Evolutionary conservation across 331 rosid genomes (phyloP).

Genomic region (Phaseolus coccineus): DNA sequence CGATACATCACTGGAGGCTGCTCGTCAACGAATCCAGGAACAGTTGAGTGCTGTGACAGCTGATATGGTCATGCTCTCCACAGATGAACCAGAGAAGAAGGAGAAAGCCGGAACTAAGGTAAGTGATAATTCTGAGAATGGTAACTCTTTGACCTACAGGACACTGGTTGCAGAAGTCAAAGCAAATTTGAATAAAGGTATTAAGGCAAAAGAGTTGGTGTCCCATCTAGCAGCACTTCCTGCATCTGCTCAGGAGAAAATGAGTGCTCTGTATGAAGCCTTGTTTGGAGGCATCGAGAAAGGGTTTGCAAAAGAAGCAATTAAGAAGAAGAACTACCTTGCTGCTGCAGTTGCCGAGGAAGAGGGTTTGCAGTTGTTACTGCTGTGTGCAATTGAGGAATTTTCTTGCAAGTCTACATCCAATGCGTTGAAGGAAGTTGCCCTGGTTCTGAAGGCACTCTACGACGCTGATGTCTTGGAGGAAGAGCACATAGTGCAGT

Average conservation of each 20-base stretch:
- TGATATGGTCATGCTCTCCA: slow-evolving; percentile 72
- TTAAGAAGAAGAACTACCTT: slow-evolving; percentile 57
- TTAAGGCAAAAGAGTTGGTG: slow-evolving; percentile 48
- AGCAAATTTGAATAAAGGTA: slow-evolving; percentile 53
- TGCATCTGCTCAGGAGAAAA: slow-evolving; percentile 59
- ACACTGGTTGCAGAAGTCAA: slow-evolving; percentile 56
- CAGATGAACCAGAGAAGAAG: slow-evolving; percentile 57
- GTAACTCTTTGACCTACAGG: slow-evolving; percentile 30
- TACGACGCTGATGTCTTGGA: slow-evolving; percentile 68
- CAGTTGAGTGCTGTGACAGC: slow-evolving; percentile 72
- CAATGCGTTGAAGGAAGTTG: slow-evolving; percentile 63
- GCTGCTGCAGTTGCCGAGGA: slow-evolving; percentile 55
- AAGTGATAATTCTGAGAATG: slow-evolving; percentile 44
- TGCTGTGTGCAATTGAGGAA: slow-evolving; percentile 58
- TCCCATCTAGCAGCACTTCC: slow-evolving; percentile 46
- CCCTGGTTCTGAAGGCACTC: slow-evolving; percentile 60
- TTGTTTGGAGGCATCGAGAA: slow-evolving; percentile 56
- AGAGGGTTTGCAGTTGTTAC: slow-evolving; percentile 50
- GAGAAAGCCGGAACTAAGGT: slow-evolving; percentile 39
- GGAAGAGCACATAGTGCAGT: slow-evolving; percentile 62
- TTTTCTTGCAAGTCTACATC: slow-evolving; percentile 52
- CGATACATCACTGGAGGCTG: slow-evolving; percentile 72
- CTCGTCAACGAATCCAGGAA: slow-evolving; percentile 66
- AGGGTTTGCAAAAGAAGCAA: slow-evolving; percentile 61
- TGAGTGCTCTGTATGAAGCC: slow-evolving; percentile 59